Conservation (phyloP, 2,329 filamentous ascomycete genomes). For the Phyllosticta capitalensis region DNA sequence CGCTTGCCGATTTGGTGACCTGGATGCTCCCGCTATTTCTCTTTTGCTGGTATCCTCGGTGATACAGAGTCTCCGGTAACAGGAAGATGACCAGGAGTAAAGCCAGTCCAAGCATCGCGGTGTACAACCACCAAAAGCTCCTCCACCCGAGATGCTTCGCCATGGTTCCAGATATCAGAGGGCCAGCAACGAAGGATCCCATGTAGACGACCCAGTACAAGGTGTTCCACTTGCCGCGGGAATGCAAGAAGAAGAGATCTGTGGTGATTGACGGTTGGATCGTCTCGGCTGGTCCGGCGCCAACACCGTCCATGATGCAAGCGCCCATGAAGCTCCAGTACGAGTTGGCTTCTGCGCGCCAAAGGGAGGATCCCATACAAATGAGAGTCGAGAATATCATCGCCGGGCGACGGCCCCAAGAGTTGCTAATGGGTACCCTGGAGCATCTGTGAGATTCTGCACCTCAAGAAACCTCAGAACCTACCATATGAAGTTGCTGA, state of each 20-base stretch:
- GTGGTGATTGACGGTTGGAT: conserved; percentile 54
- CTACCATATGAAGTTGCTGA: conserved; percentile 52
- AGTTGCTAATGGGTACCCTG: conserved; percentile 47
- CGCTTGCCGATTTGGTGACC: conserved; percentile 20
- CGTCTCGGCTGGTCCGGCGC: conserved; percentile 53
- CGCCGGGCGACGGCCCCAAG: conserved; percentile 47
- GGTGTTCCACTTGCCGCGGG: conserved; percentile 53
- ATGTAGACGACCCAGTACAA: conserved; percentile 55
- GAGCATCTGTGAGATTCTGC: not conserved
- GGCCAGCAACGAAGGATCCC: conserved; percentile 49
- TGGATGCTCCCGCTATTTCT: not conserved
- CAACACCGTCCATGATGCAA: conserved; percentile 52
- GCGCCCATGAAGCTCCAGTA: conserved; percentile 57
- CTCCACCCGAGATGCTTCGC: conserved; percentile 49
- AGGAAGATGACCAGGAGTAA: conserved; percentile 46
- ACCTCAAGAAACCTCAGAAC: conserved; percentile 8
- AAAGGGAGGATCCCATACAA: conserved; percentile 45
- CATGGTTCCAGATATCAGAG: conserved; percentile 53
- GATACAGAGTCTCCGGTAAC: conserved; percentile 56
- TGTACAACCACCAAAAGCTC: conserved; percentile 59
- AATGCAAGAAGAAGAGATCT: conserved; percentile 56
- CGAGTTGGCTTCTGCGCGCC: conserved; percentile 47
- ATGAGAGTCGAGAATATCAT: conserved; percentile 44
- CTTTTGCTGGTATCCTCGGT: conserved; percentile 25
- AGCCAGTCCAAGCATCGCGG: conserved; percentile 42